Conservation (phyloP, 768 basidiomycete genomes). For the Boletellus ananiceps region DNA sequence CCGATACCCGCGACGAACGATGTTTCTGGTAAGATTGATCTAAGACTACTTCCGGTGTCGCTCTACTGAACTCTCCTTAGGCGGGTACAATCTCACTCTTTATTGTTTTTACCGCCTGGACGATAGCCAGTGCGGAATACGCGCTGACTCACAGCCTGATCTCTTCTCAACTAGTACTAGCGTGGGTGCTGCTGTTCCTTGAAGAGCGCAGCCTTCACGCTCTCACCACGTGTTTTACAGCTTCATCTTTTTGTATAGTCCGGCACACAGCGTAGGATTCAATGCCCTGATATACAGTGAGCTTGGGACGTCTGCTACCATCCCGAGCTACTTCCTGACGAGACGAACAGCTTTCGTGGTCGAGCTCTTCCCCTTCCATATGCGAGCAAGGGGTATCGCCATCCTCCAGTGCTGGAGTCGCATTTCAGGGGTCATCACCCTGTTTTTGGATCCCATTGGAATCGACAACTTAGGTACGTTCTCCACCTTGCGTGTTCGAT, state of each 20-base stretch:
- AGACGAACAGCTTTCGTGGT: conserved; percentile 48
- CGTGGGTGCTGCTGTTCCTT: not conserved
- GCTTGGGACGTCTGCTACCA: not conserved
- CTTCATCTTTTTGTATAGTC: conserved; percentile 9
- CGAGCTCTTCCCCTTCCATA: conserved; percentile 60
- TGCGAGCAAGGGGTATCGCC: conserved; percentile 55
- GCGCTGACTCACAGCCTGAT: conserved; percentile 2
- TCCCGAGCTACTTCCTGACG: too few species aligned
- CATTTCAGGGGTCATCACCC: conserved; percentile 13
- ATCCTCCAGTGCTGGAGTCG: conserved; percentile 59
- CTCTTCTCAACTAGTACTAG: conserved; percentile 7
- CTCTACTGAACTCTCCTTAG: not conserved
- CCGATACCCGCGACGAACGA: conserved; percentile 6
- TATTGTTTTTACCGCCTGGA: conserved; percentile 15
- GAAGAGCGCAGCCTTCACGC: not conserved
- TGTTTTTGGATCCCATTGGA: conserved; percentile 7
- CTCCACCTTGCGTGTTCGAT: too few species aligned
- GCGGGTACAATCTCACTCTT: conserved; percentile 10
- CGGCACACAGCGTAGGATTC: conserved; percentile 6
- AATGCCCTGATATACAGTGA: conserved; percentile 4
- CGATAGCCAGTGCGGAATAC: conserved; percentile 12
- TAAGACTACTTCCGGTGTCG: too few species aligned
- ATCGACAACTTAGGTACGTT: not conserved
- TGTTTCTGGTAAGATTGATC: conserved; percentile 3
- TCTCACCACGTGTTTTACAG: not conserved